Evolutionary conservation across 2,329 filamentous ascomycete genomes (phyloP), one percentile per base, ranked within the genome.

Genomic region (Ophiostoma angusticollis): DNA sequence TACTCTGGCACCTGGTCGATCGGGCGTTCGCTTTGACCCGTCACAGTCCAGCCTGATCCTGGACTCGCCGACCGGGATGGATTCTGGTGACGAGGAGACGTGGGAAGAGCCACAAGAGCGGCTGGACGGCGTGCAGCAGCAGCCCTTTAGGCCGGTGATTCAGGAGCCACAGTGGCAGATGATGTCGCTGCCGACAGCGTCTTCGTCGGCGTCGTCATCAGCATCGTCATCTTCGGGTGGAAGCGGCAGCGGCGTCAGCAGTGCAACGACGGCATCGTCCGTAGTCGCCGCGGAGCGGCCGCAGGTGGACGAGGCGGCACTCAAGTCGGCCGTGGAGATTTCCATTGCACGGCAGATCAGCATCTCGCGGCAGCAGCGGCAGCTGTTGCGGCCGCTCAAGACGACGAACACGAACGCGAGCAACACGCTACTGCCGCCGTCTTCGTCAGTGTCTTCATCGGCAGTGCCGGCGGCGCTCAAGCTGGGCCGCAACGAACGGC

Each of bases 261-360:
- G 31, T 42, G 37, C 31, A 18, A 40, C 24, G 4, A 48, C 53
- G 4, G 55, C 58, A 1, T 58, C 59, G 41, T 48, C 52, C 4
- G 58, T 59, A 17, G 40, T 52, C 7, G 55, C 58, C 9, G 43
- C 54, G 9, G 63, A 67, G 24, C 61, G 65, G 22, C 37, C 56
- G 1, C n/a, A n/a, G n/a, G n/a, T n/a, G n/a, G n/a, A n/a, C n/a
- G 61, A 66, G 46, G 53, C 54, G 24, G 62, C 59, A 6, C 55
- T 71, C 12, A 66, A 68, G 45, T 65, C 65, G 31, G 72, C 75
- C 2, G 74, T 78, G 4, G 71, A 80, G 54, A 64, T 78, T 32
- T 80, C 75, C 2, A 80, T 82, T 47, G 77, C 77, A 0, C 64
- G 78, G 2, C 76, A 81, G 53, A 79, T 82, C 47, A 78, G 72